Conservation (phyloP, 73 alveolate species). For the Tetrahymena thermophila region DNA sequence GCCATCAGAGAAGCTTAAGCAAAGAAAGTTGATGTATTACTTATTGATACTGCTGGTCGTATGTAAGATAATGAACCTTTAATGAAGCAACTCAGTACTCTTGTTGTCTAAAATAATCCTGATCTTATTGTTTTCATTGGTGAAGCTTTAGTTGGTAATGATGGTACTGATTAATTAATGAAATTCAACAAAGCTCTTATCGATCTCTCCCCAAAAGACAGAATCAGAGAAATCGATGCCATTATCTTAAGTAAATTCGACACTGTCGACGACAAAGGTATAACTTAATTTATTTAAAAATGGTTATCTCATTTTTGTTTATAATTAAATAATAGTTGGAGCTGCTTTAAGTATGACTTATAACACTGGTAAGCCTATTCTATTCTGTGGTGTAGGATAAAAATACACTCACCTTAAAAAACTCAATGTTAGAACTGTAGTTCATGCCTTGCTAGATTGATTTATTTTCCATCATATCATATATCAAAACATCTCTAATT, state of each 20-base stretch:
- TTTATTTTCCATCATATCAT: background rate
- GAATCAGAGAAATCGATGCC: slow-evolving; percentile 98
- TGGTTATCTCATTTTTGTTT: background rate
- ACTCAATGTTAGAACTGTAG: slow-evolving; percentile 78
- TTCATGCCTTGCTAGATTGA: slow-evolving; percentile 63
- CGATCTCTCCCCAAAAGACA: slow-evolving; percentile 79
- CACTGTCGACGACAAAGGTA: slow-evolving; percentile 98
- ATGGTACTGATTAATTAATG: slow-evolving; percentile 96
- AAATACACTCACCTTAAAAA: slow-evolving; percentile 93
- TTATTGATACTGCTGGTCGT: slow-evolving; percentile 99
- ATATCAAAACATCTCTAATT: background rate
- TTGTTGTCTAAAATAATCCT: slow-evolving; percentile 96
- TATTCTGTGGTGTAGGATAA: slow-evolving; percentile 98
- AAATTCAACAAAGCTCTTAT: slow-evolving; percentile 90
- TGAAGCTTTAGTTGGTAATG: slow-evolving; percentile 99
- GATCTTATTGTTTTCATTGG: slow-evolving; percentile 97
- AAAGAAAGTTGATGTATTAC: slow-evolving; percentile 94
- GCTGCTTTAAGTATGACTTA: slow-evolving; percentile 99
- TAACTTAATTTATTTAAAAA: background rate
- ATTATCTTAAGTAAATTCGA: slow-evolving; percentile 97
- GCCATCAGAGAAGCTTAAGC: slow-evolving; percentile 84
- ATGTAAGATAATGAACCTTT: slow-evolving; percentile 99
- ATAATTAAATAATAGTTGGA: slow-evolving; percentile 61
- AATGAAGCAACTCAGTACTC: slow-evolving; percentile 96
- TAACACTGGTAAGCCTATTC: slow-evolving; percentile 99